Evolutionary conservation across 1,139 yeast species (phyloP).

Genomic region (Komagataea norvegica): DNA sequence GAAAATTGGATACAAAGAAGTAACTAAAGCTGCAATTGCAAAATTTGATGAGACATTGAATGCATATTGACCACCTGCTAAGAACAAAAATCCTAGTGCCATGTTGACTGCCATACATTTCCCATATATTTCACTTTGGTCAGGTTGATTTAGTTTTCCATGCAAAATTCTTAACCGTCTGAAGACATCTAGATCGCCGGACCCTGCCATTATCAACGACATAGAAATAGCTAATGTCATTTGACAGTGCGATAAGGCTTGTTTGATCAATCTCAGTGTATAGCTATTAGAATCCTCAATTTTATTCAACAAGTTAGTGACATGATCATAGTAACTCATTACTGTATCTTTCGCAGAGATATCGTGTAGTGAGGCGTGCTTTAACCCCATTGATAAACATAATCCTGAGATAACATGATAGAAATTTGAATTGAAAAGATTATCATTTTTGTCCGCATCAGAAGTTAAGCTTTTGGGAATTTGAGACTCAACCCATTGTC

Average conservation of each 20-base stretch:
- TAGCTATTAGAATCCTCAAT: constrained; percentile 42
- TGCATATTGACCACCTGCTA: constrained; percentile 93
- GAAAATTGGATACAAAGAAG: constrained; percentile 71
- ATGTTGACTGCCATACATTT: constrained; percentile 74
- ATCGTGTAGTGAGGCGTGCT: constrained; percentile 69
- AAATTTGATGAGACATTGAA: constrained; percentile 55
- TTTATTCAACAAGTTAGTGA: constrained; percentile 47
- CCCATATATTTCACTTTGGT: constrained; percentile 43
- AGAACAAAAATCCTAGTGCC: constrained; percentile 80
- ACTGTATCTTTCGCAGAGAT: constrained; percentile 51
- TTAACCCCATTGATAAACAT: constrained; percentile 70
- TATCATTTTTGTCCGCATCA: constrained; percentile 22
- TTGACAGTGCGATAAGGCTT: constrained; percentile 53
- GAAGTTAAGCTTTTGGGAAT: constrained; percentile 45
- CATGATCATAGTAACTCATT: constrained; percentile 56
- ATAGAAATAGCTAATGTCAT: constrained; percentile 59
- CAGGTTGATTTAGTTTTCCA: constrained; percentile 26
- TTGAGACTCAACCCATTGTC: constrained; percentile 58
- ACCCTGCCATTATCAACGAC: constrained; percentile 82
- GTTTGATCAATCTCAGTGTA: constrained; percentile 57
- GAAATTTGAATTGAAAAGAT: constrained; percentile 45
- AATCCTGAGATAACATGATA: constrained; percentile 72
- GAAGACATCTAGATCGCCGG: constrained; percentile 79
- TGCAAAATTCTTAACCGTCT: constrained; percentile 69
- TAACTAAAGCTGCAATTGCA: constrained; percentile 67